Evolutionary conservation across 2,329 filamentous ascomycete species (phyloP), one percentile per base, ranked within the genome.

Genomic region (Juglanconis juglandina): DNA sequence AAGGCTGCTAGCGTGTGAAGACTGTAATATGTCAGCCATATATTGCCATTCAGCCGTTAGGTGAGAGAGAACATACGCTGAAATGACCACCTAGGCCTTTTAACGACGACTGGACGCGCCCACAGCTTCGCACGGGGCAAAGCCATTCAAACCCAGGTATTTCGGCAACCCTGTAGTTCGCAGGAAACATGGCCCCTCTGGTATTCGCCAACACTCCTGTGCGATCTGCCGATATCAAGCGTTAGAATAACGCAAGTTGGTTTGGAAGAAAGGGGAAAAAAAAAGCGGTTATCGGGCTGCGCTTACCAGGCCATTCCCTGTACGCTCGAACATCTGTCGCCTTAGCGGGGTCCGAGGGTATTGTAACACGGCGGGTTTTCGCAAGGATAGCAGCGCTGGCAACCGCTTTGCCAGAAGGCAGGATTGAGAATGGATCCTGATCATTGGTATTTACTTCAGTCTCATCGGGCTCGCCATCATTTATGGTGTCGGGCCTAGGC

Each of bases 241-340:
- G 24, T 61, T 17, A 61, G 50, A 2, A 34, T 3, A 14, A 6
- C 5, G 24, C 5, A 24, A 24, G 35, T 4, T 11, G 9, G 0
- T 11, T n/a, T 13, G 8, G 17, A 5, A 17, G 2, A 7, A 5
- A 42, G 2, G 17, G 7, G 13, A 30, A 7, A 8, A 1, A 5
- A 9, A 1, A n/a, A 2, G 1, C 7, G 5, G 3, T 34, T 30
- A 9, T 24, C 24, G 24, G 24, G 24, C 24, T 24, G 24, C 24
- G 24, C 44, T 2, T 17, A 61, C 55, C 59, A 46, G 60, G 60
- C 60, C 60, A 62, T 39, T 55, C 41, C 11, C n/a, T 37, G 30
- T 62, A 62, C 9, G 47, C 30, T 24, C 60, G 56, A 6, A 59
- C 5, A n/a, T 34, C n/a, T 14, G 60, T 62, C 30, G 60, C 60